Percentiles rank a stretch among this genome's conserved stretches.
phyloP scores from a whole-genome alignment of 345 rosid species.

The Trapa incisa region DNA sequence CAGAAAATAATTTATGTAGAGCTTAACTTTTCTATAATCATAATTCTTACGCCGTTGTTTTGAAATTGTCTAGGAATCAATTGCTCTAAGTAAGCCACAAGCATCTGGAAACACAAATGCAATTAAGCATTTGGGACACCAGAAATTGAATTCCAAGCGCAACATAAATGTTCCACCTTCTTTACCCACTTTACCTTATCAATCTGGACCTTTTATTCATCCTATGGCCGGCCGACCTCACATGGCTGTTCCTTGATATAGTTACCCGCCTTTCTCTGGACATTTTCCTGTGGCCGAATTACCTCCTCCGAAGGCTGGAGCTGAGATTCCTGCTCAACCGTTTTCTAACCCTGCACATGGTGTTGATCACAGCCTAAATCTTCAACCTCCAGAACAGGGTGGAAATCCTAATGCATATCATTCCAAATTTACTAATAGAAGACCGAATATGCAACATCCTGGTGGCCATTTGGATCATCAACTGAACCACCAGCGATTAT shows the following conservation, averaged over 20 bases:
- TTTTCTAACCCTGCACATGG: slow-evolving; percentile 39
- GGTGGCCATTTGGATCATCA: slow-evolving; percentile 29
- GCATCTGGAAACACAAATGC: slow-evolving; percentile 42
- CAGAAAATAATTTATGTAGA: not conserved
- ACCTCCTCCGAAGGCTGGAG: slow-evolving; percentile 46
- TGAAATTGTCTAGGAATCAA: slow-evolving; percentile 23
- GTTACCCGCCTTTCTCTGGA: slow-evolving; percentile 45
- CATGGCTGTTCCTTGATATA: slow-evolving; percentile 47
- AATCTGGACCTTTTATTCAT: slow-evolving; percentile 35
- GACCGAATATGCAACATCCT: slow-evolving; percentile 40
- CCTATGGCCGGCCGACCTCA: slow-evolving; percentile 56
- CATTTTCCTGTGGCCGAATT: slow-evolving; percentile 51
- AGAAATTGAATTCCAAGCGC: slow-evolving; percentile 52
- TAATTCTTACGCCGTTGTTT: not conserved
- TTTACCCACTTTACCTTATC: slow-evolving; percentile 45
- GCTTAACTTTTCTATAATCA: not conserved
- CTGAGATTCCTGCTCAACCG: slow-evolving; percentile 42
- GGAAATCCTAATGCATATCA: slow-evolving; percentile 39
- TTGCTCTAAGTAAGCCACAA: slow-evolving; percentile 44
- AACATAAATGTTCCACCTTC: slow-evolving; percentile 45
- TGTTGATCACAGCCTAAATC: slow-evolving; percentile 22
- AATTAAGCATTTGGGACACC: slow-evolving; percentile 45
- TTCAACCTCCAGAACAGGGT: slow-evolving; percentile 40
- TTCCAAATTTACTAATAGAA: slow-evolving; percentile 30
- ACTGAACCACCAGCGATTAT: slow-evolving; percentile 60